Percentiles rank a stretch among this genome's conserved stretches.
These are phyloP conservation scores for Phytophthora sp. DNA, from an alignment of 352 stramenopile species.

Conservation along the genomic window DNA sequence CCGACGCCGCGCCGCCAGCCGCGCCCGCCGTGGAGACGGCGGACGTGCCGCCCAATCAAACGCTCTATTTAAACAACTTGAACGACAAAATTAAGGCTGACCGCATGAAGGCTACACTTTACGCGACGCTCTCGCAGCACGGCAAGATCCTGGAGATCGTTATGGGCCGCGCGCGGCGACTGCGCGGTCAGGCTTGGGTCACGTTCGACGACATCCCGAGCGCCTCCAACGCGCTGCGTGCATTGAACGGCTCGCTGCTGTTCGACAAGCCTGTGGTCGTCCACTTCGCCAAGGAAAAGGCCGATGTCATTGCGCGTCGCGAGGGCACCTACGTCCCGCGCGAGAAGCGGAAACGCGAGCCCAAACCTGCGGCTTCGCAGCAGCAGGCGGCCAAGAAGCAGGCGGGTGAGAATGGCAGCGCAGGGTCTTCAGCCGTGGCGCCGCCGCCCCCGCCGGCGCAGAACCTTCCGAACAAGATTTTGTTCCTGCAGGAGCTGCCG, in stretches of 20 bases:
- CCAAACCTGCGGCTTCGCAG: slow-evolving; percentile 39
- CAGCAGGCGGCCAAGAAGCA: slow-evolving; percentile 45
- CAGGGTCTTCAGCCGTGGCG: slow-evolving; percentile 27
- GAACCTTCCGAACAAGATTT: slow-evolving; percentile 90
- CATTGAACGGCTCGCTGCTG: slow-evolving; percentile 86
- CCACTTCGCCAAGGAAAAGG: slow-evolving; percentile 86
- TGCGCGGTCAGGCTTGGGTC: slow-evolving; percentile 93
- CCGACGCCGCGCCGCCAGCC: slow-evolving; percentile 10
- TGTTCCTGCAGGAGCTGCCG: slow-evolving; percentile 94
- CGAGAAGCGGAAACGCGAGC: slow-evolving; percentile 83
- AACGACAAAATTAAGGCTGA: slow-evolving; percentile 95
- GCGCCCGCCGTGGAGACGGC: slow-evolving; percentile 32
- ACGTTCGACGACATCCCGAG: slow-evolving; percentile 91
- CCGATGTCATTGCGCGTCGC: slow-evolving; percentile 76
- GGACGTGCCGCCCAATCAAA: slow-evolving; percentile 88
- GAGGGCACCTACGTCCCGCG: slow-evolving; percentile 78
- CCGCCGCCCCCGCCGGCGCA: slow-evolving; percentile 51
- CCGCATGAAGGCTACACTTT: slow-evolving; percentile 90
- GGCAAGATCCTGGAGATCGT: slow-evolving; percentile 94
- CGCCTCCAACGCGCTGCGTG: slow-evolving; percentile 88
- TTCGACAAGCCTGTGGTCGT: slow-evolving; percentile 91
- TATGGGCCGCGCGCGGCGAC: slow-evolving; percentile 77
- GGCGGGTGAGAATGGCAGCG: slow-evolving; percentile 26
- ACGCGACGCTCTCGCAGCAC: slow-evolving; percentile 92
- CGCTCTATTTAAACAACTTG: slow-evolving; percentile 94